Evolutionary conservation across 371 early-diverging fungal genomes (phyloP), one percentile per base, ranked within the genome.

Genomic region (Mortierella sp.): DNA sequence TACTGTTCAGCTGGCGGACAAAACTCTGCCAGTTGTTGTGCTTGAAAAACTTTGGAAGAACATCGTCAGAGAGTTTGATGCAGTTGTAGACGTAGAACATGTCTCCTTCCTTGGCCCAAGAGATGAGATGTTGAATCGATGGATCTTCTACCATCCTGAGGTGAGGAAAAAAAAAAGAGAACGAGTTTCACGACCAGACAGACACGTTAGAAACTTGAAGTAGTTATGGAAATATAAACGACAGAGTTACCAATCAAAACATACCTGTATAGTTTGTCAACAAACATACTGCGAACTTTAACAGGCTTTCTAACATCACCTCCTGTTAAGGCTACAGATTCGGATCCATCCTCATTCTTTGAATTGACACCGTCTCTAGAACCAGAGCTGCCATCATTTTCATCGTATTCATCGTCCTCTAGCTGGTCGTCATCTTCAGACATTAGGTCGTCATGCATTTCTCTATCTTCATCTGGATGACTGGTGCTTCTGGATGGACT

Each of bases 11-110:
- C 82, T 96, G 96, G 49, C 96, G 89, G 31, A 96, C 93, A 88
- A 96, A 96, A 68, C 92, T 92, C 56, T 91, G 90, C 86, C 94
- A 91, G 84, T 96, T 96, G 83, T 89, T 93, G 86, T 96, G 96
- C 83, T 95, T 95, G 83, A 95, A 96, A 70, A 92, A 91, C 66
- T 89, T 89, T 32, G 94, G 93, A 55, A 96, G 83, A n/a, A 95
- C 86, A 45, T 83, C 81, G 51, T 88, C 84, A 13, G 93, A 86
- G 75, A 96, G 93, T 59, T 90, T 90, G 55, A 86, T 83, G 3
- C 89, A 91, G 61, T 94, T 89, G 76, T 87, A 86, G 57, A 95
- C 93, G 37, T 92, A 85, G 78, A 95, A 95, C 78, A 91, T 88
- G 28, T 90, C 86, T 29, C 93, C 92, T 42, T 76, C 75, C 29